Conservation (phyloP, 768 basidiomycete species). For the Crassisporium funariophilum region DNA sequence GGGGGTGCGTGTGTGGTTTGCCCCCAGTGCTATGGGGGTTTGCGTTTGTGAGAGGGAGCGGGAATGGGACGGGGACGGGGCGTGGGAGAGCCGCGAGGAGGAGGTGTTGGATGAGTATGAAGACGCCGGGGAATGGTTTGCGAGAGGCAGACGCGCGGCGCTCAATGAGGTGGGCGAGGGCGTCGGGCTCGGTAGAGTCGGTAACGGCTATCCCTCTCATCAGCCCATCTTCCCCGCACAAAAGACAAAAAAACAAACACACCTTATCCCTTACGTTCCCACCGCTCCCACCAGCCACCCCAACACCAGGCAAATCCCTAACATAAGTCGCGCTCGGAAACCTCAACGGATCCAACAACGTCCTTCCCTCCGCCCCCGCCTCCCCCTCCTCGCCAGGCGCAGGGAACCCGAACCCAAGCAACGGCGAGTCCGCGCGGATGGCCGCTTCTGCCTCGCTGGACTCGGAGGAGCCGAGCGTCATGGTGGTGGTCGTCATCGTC, state of each 20-base stretch:
- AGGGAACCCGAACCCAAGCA: constrained; percentile 21
- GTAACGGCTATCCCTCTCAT: constrained; percentile 9
- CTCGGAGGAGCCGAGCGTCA: too few relatives aligned
- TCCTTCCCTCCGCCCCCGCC: not conserved
- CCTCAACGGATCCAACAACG: not conserved
- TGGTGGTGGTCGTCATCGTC: too few relatives aligned
- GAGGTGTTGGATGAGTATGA: not conserved
- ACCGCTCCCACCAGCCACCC: not conserved
- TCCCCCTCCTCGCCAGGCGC: not conserved
- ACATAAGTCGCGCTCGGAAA: constrained; percentile 1
- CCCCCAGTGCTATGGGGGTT: not conserved
- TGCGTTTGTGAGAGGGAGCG: not conserved
- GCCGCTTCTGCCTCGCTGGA: not conserved
- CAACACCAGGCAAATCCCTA: constrained; percentile 1
- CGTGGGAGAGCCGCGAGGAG: too few relatives aligned
- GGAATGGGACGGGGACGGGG: not conserved
- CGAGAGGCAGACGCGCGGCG: not conserved
- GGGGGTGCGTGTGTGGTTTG: too few relatives aligned
- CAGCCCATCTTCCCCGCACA: too few relatives aligned
- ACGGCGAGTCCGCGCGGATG: constrained; percentile 25
- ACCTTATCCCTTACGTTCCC: constrained; percentile 3
- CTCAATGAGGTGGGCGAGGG: not conserved
- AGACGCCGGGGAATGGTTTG: not conserved
- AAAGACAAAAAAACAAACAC: not conserved
- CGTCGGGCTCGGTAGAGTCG: not conserved